A percentile compares a stretch with the other conserved stretches of the same genome.
Evolutionary conservation across 1,284 basidiomycete species (phyloP).

Genomic region (Ceratobasidium sp.): DNA sequence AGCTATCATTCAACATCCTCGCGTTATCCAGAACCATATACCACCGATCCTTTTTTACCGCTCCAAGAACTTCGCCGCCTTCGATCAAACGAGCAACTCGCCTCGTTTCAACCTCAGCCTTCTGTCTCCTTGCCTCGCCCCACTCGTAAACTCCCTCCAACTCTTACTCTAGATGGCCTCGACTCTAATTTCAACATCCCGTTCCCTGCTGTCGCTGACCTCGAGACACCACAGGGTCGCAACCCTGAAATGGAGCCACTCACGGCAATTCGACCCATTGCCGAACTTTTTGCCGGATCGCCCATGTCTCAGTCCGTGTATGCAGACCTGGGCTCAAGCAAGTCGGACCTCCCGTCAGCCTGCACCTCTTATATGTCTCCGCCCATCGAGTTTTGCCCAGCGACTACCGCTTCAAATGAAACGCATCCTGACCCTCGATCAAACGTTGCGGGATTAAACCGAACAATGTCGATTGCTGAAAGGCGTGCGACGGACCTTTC

Average conservation of each 20-base stretch:
- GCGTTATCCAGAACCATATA: slow-evolving; percentile 27
- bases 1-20: slow-evolving; percentile 3
- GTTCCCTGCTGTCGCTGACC: neutral
- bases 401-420: too few relatives aligned
- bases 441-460: neutral
- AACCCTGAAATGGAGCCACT: neutral
- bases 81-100: slow-evolving; percentile 15
- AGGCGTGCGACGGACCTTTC: neutral
- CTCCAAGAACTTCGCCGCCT: slow-evolving; percentile 14
- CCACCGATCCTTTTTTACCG: slow-evolving; percentile 24
- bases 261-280: neutral
- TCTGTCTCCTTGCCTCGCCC: too few relatives aligned
- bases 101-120: neutral
- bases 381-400: too few relatives aligned
- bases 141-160: slow-evolving; percentile 1
- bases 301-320: neutral
- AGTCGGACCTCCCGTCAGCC: neutral
- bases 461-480: neutral
- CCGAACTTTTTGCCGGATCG: neutral
- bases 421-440: too few relatives aligned
- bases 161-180: neutral
- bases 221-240: neutral
- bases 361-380: neutral
- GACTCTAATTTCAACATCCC: neutral
- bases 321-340: neutral